These are phyloP conservation scores for Boechera stricta DNA, from an alignment of 345 rosid species.

Conservation along the genomic window DNA sequence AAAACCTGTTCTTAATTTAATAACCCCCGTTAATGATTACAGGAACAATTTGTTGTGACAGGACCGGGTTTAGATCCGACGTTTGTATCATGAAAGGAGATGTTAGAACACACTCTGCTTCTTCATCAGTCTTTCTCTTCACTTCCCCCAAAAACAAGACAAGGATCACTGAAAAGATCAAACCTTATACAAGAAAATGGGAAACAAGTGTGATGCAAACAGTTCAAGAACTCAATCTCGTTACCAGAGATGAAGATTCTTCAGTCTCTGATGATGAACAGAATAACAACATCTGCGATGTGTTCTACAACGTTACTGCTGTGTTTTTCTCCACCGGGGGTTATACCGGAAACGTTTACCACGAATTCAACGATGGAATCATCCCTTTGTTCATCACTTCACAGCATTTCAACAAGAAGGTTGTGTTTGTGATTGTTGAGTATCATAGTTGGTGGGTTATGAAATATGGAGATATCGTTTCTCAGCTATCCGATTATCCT, in stretches of 20 bases:
- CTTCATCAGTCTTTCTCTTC: slow-evolving; percentile 66
- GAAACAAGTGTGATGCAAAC: slow-evolving; percentile 70
- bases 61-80: slow-evolving; percentile 66
- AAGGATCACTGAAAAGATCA: slow-evolving; percentile 52
- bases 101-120: slow-evolving; percentile 61
- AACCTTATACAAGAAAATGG: slow-evolving; percentile 88
- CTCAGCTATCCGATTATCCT: slow-evolving; percentile 63
- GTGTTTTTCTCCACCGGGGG: slow-evolving; percentile 85
- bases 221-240: slow-evolving; percentile 62
- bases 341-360: slow-evolving; percentile 77
- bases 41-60: slow-evolving; percentile 67
- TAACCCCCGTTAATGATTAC: neutral
- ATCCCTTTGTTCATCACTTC: slow-evolving; percentile 80
- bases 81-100: slow-evolving; percentile 81
- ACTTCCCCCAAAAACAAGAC: slow-evolving; percentile 24
- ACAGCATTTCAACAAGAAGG: slow-evolving; percentile 69
- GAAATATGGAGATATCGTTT: slow-evolving; percentile 64
- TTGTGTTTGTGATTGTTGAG: slow-evolving; percentile 76
- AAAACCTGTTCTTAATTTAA: neutral
- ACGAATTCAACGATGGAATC: slow-evolving; percentile 85
- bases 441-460: slow-evolving; percentile 78
- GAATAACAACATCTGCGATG: slow-evolving; percentile 50
- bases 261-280: slow-evolving; percentile 11
- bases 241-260: slow-evolving; percentile 40
- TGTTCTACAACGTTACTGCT: slow-evolving; percentile 61